These are phyloP conservation scores for Bipolaris victoriae DNA, from an alignment of 2,329 filamentous ascomycete species.

Conservation along the genomic window DNA sequence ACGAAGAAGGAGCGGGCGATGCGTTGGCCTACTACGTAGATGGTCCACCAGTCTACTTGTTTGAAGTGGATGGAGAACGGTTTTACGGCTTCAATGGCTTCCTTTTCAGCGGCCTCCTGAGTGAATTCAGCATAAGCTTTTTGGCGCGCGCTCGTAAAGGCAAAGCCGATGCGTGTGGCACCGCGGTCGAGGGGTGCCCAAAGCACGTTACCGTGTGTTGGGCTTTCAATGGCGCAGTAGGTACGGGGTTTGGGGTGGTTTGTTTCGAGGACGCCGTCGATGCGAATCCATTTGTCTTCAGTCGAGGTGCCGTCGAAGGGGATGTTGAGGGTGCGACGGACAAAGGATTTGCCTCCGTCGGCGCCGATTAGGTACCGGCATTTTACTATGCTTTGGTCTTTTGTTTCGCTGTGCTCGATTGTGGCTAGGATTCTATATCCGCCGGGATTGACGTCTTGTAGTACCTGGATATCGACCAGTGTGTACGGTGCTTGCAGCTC, in stretches of 20 bases:
- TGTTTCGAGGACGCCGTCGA: constrained; percentile 59
- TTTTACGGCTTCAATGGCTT: constrained; percentile 50
- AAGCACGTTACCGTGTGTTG: constrained; percentile 61
- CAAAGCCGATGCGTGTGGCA: constrained; percentile 61
- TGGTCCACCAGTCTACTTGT: constrained; percentile 54
- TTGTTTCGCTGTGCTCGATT: constrained; percentile 38
- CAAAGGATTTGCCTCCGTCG: constrained; percentile 59
- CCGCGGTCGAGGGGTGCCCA: constrained; percentile 62
- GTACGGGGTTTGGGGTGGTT: constrained; percentile 57
- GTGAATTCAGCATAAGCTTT: constrained; percentile 46
- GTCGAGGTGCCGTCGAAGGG: constrained; percentile 58
- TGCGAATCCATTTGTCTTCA: constrained; percentile 61
- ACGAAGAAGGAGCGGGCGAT: constrained; percentile 42
- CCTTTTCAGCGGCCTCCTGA: constrained; percentile 47
- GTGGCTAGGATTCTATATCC: constrained; percentile 38
- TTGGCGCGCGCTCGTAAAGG: constrained; percentile 53
- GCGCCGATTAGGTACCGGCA: constrained; percentile 60
- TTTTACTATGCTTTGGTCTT: constrained; percentile 35
- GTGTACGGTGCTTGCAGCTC: constrained; percentile 47
- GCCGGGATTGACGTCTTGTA: constrained; percentile 38
- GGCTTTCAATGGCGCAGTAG: constrained; percentile 59
- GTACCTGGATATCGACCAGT: constrained; percentile 49
- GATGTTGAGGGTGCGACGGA: constrained; percentile 55
- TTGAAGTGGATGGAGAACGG: constrained; percentile 51
- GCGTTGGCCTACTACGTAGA: constrained; percentile 54